Conservation (phyloP, 352 stramenopile genomes). For the Phytopythium delawarense region DNA sequence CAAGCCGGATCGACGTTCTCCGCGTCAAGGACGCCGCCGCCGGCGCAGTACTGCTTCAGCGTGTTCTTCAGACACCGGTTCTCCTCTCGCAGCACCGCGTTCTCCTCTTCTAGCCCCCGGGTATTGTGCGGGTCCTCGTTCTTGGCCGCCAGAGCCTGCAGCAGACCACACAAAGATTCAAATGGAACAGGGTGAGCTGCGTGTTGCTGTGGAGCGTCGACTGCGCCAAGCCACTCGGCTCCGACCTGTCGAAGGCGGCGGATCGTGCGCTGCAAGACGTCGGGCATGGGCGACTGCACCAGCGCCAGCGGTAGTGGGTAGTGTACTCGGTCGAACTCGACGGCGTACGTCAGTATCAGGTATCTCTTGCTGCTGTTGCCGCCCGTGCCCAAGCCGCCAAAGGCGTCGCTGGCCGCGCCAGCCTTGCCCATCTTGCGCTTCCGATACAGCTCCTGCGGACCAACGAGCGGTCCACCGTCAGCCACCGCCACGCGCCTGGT, state of each 20-base stretch:
- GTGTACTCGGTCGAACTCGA: slow-evolving; percentile 93
- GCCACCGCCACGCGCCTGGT: background rate
- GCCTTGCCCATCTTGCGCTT: slow-evolving; percentile 61
- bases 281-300: slow-evolving; percentile 55
- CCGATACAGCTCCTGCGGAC: slow-evolving; percentile 57
- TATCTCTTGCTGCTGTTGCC: slow-evolving; percentile 65
- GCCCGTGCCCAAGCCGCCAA: slow-evolving; percentile 4
- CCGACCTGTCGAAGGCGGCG: slow-evolving; percentile 46
- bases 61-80: slow-evolving; percentile 66
- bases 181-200: background rate
- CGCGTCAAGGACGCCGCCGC: slow-evolving; percentile 3
- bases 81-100: slow-evolving; percentile 45
- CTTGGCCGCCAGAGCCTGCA: slow-evolving; percentile 14
- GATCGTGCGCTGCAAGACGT: slow-evolving; percentile 83
- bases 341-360: slow-evolving; percentile 92
- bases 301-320: slow-evolving; percentile 87
- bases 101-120: slow-evolving; percentile 31
- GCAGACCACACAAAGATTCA: background rate
- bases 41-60: slow-evolving; percentile 48
- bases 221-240: background rate
- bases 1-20: slow-evolving; percentile 13
- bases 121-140: background rate
- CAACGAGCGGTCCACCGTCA: background rate
- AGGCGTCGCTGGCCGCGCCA: background rate
- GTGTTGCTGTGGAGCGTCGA: background rate